These are phyloP conservation scores for Trichoderma arundinaceum DNA, from an alignment of 2,329 filamentous ascomycete genomes.

Conservation along the genomic window DNA sequence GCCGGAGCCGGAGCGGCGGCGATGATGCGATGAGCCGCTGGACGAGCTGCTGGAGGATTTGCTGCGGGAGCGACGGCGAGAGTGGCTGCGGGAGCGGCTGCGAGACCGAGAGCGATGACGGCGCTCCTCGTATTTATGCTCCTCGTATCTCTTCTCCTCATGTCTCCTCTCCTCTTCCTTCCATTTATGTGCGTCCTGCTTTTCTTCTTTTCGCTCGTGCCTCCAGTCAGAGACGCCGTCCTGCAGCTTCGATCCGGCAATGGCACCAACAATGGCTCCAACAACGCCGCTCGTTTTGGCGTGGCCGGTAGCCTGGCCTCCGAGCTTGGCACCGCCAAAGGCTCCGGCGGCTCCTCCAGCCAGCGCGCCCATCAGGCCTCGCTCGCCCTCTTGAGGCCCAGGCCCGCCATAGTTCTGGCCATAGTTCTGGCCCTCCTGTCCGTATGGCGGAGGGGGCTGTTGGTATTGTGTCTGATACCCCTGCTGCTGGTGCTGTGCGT, in stretches of 20 bases:
- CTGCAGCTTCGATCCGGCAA: conserved; percentile 51
- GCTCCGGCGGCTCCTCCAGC: conserved; percentile 50
- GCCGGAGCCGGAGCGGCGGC: conserved; percentile 33
- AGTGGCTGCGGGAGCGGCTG: conserved; percentile 27
- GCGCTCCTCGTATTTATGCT: conserved; percentile 27
- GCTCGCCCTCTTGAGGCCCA: conserved; percentile 46
- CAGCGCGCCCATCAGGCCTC: conserved; percentile 49
- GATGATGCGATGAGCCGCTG: conserved; percentile 32
- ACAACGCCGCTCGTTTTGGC: conserved; percentile 46
- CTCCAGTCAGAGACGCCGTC: conserved; percentile 49
- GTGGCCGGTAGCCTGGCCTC: conserved; percentile 37
- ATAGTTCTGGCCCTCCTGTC: conserved; percentile 8
- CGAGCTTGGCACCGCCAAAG: conserved; percentile 49
- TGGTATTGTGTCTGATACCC: conserved; percentile 17
- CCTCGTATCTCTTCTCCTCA: conserved; percentile 33
- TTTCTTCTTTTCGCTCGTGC: conserved; percentile 49
- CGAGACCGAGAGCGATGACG: conserved; percentile 33
- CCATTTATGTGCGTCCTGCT: conserved; percentile 42
- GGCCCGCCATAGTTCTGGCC: conserved; percentile 32
- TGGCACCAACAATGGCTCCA: conserved; percentile 49
- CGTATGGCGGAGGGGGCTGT: conserved; percentile 23
- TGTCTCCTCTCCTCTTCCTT: conserved; percentile 26
- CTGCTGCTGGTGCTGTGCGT: conserved; percentile 21
- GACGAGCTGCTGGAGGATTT: conserved; percentile 18
- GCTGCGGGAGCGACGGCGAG: conserved; percentile 25